Conservation (phyloP, 768 basidiomycete species). For the Mycena kentingensis region DNA sequence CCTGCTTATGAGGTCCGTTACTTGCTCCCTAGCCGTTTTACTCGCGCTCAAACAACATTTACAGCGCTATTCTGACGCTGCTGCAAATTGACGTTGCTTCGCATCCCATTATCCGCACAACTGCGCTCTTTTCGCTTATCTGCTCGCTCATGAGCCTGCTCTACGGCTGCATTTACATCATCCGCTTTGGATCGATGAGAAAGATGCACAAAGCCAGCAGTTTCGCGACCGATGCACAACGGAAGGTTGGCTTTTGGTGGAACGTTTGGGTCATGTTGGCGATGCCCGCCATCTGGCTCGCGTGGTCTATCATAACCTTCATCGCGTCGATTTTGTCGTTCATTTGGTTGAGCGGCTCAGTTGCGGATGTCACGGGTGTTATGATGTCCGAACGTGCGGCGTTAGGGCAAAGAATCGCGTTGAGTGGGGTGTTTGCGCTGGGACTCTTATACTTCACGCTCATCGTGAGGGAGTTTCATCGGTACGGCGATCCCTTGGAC, state of each 20-base stretch:
- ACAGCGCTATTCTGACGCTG: constrained; percentile 38
- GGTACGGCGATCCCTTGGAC: constrained; percentile 45
- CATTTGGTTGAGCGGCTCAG: constrained; percentile 61
- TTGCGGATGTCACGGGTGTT: constrained; percentile 30
- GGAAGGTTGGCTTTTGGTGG: constrained; percentile 38
- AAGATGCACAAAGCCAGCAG: constrained; percentile 64
- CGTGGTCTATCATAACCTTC: constrained; percentile 60
- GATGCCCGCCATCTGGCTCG: constrained; percentile 32
- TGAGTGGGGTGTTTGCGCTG: constrained; percentile 50
- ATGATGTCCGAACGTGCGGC: constrained; percentile 35
- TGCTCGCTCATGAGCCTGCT: constrained; percentile 64
- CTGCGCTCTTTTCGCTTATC: constrained; percentile 59
- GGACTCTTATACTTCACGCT: constrained; percentile 56
- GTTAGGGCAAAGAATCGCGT: constrained; percentile 48
- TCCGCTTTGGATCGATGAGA: constrained; percentile 68
- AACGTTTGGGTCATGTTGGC: constrained; percentile 75
- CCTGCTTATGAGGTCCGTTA: constrained; percentile 29
- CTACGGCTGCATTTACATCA: constrained; percentile 67
- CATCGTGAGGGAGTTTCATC: constrained; percentile 52
- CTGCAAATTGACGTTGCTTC: constrained; percentile 44
- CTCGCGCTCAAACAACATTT: neutral
- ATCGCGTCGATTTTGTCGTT: constrained; percentile 57
- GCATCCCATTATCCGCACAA: constrained; percentile 56
- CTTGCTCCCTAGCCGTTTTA: neutral
- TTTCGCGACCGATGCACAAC: constrained; percentile 56